These are phyloP conservation scores for Wickerhamiella nectarea DNA, from an alignment of 805 yeast species.

Conservation along the genomic window DNA sequence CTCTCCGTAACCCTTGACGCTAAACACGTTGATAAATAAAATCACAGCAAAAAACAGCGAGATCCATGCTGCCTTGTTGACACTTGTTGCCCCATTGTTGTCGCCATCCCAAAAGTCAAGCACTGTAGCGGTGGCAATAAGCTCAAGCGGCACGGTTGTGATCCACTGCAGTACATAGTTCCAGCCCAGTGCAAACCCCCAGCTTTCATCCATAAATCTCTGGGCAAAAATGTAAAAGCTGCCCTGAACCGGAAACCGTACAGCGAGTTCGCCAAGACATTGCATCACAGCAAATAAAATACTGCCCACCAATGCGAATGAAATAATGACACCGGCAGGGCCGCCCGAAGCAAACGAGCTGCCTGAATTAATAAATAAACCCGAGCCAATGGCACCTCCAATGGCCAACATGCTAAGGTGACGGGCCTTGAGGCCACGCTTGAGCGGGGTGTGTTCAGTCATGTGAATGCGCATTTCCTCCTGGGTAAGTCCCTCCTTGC, in stretches of 20 bases:
- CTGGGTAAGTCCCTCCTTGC: slow-evolving; percentile 24
- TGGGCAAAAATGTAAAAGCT: slow-evolving; percentile 41
- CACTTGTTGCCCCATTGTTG: slow-evolving; percentile 43
- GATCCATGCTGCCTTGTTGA: slow-evolving; percentile 36
- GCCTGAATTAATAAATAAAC: slow-evolving; percentile 38
- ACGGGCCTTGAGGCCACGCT: slow-evolving; percentile 25
- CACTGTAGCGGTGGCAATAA: slow-evolving; percentile 42
- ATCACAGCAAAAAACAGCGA: slow-evolving; percentile 35
- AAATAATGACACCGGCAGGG: slow-evolving; percentile 36
- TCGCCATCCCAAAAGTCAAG: slow-evolving; percentile 37
- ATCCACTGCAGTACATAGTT: slow-evolving; percentile 46
- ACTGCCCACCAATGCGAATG: slow-evolving; percentile 34
- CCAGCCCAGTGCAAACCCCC: slow-evolving; percentile 55
- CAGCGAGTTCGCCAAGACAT: slow-evolving; percentile 53
- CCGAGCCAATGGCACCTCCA: slow-evolving; percentile 69
- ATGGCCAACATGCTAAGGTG: slow-evolving; percentile 46
- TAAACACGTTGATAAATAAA: slow-evolving; percentile 33
- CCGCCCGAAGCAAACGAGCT: slow-evolving; percentile 34
- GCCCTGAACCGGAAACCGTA: slow-evolving; percentile 42
- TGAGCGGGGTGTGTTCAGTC: slow-evolving; percentile 24
- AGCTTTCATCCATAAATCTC: slow-evolving; percentile 43
- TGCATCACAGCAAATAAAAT: slow-evolving; percentile 45
- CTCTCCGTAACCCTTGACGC: slow-evolving; percentile 43
- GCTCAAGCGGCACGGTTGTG: slow-evolving; percentile 44
- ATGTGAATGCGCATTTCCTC: slow-evolving; percentile 15